Evolutionary conservation across 306 rosid genomes (phyloP), one percentile per base, ranked within the genome.

Genomic region (Fragaria ananassa): DNA sequence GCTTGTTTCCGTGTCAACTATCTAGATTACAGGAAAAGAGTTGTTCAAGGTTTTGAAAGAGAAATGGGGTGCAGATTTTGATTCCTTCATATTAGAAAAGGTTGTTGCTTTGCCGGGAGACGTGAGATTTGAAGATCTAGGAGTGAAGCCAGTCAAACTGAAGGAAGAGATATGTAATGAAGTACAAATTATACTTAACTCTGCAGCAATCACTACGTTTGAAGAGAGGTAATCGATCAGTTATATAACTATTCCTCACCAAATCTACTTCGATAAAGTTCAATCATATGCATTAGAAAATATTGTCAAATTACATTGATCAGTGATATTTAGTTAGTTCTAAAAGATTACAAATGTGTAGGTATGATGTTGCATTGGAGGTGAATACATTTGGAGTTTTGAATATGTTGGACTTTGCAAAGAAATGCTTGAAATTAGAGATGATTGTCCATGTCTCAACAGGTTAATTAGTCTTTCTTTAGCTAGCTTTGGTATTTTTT

Each of bases 361-460:
- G 89, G 63, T 88, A 68, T 8, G 89, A 86, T 46, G 19, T 78
- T 39, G 69, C 82, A 7, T 47, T 83, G 74, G 50, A 12, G 6
- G 80, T 62, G 2, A 88, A 86, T 70, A 81, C 85, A 12, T 60
- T 61, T 71, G 86, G 88, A n/a, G 83, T 74, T 62, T 15, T 70
- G 6, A 31, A 83, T n/a, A 70, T 79, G 18, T 1, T 81, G n/a
- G 65, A 34, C 64, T 79, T 80, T 1, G 82, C 88, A 2, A 83
- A 80, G 68, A 80, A 53, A 10, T 86, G 89, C 37, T 45, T 10
- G 1, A 70, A n/a, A 4, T 0, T 83, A 17, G 71, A 86, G 44
- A 23, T 53, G 25, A 45, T 83, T 35, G 73, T 85, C 70, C 91
- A 85, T 6, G 53, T 72, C 4, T 86, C 93, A 56, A 89, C 93